phyloP scores from a whole-genome alignment of 257 asterid genomes.

The Solanum sparsipilum region DNA sequence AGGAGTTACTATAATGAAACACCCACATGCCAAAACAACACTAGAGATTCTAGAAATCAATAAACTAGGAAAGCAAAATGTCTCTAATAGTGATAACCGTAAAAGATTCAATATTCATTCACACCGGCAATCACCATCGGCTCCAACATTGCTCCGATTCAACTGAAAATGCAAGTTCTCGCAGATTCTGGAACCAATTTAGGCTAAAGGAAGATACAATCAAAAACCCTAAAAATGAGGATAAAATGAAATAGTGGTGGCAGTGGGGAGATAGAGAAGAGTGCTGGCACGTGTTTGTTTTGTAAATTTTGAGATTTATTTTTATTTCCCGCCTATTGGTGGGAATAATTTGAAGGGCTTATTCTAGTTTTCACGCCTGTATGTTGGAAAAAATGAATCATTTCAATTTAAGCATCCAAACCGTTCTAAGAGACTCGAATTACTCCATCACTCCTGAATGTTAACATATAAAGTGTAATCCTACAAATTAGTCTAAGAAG shows the following conservation, averaged over 20 bases:
- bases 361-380: background rate
- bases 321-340: background rate
- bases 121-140: slow-evolving; percentile 4
- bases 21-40: background rate
- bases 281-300: background rate
- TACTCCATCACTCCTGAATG: background rate
- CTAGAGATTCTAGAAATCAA: background rate
- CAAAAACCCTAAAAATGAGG: background rate
- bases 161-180: background rate
- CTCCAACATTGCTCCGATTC: slow-evolving; percentile 14
- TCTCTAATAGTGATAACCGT: background rate
- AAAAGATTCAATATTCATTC: background rate
- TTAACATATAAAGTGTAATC: background rate
- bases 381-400: background rate
- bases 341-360: background rate
- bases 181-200: background rate
- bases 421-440: background rate
- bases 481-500: background rate
- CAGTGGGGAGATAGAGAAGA: background rate
- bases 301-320: background rate
- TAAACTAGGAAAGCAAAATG: background rate
- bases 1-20: background rate
- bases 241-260: background rate
- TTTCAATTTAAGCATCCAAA: background rate
- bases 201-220: background rate